phyloP scores from a whole-genome alignment of 345 rosid species.

The Euphorbia lathyris region DNA sequence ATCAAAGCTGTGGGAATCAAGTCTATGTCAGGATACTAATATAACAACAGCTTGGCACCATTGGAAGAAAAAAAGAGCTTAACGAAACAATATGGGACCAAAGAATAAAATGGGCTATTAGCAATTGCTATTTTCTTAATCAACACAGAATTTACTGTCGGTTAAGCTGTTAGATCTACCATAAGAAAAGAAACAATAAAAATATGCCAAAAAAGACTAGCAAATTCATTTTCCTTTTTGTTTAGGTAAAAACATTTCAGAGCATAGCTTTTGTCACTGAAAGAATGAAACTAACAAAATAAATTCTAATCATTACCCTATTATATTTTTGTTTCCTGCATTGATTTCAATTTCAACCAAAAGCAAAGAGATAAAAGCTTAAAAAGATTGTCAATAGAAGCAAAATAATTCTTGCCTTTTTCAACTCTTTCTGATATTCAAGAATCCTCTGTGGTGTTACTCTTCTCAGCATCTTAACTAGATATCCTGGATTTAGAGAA shows the following conservation, averaged over 20 bases:
- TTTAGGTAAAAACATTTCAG: not conserved
- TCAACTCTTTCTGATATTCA: slow-evolving; percentile 73
- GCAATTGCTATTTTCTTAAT: not conserved
- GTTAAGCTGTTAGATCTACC: not conserved
- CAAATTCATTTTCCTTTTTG: not conserved
- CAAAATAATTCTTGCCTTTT: slow-evolving; percentile 37
- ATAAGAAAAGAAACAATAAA: not conserved
- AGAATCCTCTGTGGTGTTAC: slow-evolving; percentile 52
- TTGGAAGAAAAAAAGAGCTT: no score
- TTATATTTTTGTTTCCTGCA: not conserved
- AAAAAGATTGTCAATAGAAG: not conserved
- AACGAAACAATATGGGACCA: not conserved
- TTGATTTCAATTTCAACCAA: not conserved
- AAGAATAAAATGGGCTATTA: not conserved
- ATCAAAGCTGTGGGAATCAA: not conserved
- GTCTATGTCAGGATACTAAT: not conserved
- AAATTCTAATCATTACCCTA: not conserved
- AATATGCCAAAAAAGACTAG: not conserved
- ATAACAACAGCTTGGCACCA: not conserved
- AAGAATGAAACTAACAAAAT: not conserved
- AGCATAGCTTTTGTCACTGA: not conserved
- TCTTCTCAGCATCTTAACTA: slow-evolving; percentile 57
- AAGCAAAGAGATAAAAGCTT: not conserved
- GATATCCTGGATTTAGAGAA: slow-evolving; percentile 65
- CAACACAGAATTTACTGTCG: not conserved